These are phyloP conservation scores for Mikania micrantha DNA, from an alignment of 129 eudicot genomes.

Conservation along the genomic window DNA sequence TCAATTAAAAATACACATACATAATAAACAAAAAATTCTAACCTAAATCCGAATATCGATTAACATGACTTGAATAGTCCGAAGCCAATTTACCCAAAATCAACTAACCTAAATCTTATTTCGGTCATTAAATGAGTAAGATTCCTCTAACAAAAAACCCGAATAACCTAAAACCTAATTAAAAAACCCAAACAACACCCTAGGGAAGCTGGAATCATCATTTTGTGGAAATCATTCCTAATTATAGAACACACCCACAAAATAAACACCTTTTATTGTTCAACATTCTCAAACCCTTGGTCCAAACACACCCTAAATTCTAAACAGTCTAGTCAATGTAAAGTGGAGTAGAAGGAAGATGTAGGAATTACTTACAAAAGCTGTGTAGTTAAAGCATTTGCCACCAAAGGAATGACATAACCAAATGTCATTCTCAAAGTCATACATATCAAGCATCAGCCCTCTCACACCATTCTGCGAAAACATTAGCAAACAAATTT, in stretches of 20 bases:
- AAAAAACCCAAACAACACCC: no score
- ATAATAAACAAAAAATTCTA: no score
- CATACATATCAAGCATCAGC: conserved; percentile 90
- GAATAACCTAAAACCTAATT: no score
- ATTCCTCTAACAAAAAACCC: no score
- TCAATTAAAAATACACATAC: no score
- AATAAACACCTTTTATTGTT: background rate
- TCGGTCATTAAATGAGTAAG: no score
- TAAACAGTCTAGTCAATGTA: background rate
- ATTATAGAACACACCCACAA: background rate
- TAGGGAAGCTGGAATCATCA: background rate
- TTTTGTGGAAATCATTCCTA: background rate
- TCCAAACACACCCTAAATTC: background rate
- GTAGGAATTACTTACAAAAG: conserved; percentile 58
- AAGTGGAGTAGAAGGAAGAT: conserved; percentile 3
- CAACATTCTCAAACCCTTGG: background rate
- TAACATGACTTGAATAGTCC: no score
- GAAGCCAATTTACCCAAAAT: no score
- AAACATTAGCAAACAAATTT: conserved; percentile 16
- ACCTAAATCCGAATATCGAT: no score
- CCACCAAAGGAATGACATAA: conserved; percentile 86
- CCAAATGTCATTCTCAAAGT: conserved; percentile 76
- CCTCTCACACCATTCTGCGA: conserved; percentile 85
- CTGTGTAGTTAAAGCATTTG: conserved; percentile 69
- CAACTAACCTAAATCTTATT: no score